These are phyloP conservation scores for Xylona heveae DNA, from an alignment of 495 filamentous ascomycete genomes.

Conservation along the genomic window DNA sequence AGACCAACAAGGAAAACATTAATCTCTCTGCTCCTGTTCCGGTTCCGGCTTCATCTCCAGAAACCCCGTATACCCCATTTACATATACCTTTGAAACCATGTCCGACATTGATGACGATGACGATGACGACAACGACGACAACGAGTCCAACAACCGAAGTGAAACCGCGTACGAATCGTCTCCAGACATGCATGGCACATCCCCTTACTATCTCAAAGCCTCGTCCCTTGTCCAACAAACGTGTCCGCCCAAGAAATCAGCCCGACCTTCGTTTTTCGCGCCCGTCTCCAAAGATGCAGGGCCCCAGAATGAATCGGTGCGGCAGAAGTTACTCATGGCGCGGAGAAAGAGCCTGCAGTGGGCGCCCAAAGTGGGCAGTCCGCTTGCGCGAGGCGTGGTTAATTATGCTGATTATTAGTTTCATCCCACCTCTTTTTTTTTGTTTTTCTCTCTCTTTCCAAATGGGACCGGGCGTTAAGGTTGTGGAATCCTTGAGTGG, in stretches of 20 bases:
- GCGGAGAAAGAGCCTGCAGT: conserved; percentile 63
- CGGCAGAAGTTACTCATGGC: conserved; percentile 50
- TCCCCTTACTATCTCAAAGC: conserved; percentile 34
- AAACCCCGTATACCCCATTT: too few species aligned
- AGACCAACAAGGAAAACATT: too few species aligned
- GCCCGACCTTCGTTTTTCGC: conserved; percentile 22
- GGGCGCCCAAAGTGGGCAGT: conserved; percentile 57
- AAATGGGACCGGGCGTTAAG: neutral
- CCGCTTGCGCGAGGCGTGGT: conserved; percentile 35
- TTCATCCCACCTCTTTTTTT: neutral
- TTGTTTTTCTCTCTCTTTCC: neutral
- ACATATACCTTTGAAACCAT: too few species aligned
- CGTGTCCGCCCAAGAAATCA: conserved; percentile 51
- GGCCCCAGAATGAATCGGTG: conserved; percentile 21
- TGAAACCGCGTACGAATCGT: too few species aligned
- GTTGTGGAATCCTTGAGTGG: neutral
- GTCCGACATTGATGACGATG: neutral
- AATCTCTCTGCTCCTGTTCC: too few species aligned
- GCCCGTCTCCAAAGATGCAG: conserved; percentile 1
- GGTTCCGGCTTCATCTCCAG: too few species aligned
- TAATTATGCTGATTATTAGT: conserved; percentile 1
- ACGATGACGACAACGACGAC: conserved; percentile 1
- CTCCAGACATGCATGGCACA: too few species aligned
- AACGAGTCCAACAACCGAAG: conserved; percentile 1
- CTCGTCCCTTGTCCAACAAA: conserved; percentile 37